Conservation (phyloP, 306 rosid species). For the Acacia melanoxylon region DNA sequence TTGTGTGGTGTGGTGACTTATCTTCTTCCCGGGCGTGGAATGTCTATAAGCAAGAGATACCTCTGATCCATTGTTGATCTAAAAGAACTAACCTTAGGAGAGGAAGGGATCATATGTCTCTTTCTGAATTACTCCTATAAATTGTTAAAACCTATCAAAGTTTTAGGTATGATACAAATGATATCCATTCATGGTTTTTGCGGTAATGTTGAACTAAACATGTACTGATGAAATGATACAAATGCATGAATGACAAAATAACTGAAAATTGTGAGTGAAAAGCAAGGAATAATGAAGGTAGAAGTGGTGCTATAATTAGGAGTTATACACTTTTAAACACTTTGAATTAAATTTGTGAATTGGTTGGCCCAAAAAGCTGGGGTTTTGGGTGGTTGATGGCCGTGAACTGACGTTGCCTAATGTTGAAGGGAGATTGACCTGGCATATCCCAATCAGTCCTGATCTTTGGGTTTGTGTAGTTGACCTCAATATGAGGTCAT, state of each 20-base stretch:
- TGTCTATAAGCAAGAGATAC: neutral
- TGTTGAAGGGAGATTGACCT: slow-evolving; percentile 8
- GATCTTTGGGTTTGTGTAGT: neutral
- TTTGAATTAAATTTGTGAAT: neutral
- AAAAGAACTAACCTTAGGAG: neutral
- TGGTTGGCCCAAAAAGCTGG: neutral
- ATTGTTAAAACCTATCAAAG: slow-evolving; percentile 12
- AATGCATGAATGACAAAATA: neutral
- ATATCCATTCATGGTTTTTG: neutral
- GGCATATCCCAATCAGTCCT: slow-evolving; percentile 1
- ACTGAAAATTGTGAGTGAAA: slow-evolving; percentile 19
- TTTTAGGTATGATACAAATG: neutral
- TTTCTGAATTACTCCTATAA: slow-evolving; percentile 3
- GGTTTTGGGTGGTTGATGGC: neutral
- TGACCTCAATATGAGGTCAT: neutral
- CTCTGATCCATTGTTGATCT: slow-evolving; percentile 16
- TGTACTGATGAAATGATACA: neutral
- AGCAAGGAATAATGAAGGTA: slow-evolving; percentile 6
- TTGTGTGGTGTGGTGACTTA: neutral
- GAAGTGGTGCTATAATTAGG: slow-evolving; percentile 3
- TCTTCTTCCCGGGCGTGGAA: neutral
- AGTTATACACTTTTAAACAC: slow-evolving; percentile 3
- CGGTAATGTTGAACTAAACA: slow-evolving; percentile 4
- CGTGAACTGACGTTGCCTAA: neutral
- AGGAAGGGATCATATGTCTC: slow-evolving; percentile 17